Percentiles rank a stretch among this genome's conserved stretches.
Evolutionary conservation across 148 eudicot genomes (phyloP).

Genomic region (Rhododendron williamsianum): DNA sequence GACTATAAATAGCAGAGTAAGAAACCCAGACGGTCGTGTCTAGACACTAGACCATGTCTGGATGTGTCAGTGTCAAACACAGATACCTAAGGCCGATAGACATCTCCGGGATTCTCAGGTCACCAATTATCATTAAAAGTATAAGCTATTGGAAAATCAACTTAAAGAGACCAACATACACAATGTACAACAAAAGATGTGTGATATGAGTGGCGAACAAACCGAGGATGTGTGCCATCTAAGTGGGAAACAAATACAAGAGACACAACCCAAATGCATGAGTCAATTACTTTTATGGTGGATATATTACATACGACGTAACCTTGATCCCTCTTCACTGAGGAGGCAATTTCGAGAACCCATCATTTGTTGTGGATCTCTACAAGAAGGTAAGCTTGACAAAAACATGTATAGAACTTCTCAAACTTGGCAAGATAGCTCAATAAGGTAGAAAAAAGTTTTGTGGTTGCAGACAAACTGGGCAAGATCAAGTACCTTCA

Average conservation of each 20-base stretch:
- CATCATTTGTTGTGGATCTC: not conserved
- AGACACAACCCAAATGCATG: not conserved
- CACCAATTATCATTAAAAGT: not conserved
- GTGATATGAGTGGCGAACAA: not conserved
- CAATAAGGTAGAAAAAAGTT: not conserved
- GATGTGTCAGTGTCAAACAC: not conserved
- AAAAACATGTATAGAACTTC: not conserved
- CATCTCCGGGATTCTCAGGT: not conserved
- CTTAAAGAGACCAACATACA: not conserved
- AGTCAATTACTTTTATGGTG: not conserved
- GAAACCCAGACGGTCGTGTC: not conserved
- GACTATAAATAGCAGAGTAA: not conserved
- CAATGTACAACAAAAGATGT: not conserved
- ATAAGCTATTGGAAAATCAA: not conserved
- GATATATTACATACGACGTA: not conserved
- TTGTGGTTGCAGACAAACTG: not conserved
- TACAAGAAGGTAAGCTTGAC: not conserved
- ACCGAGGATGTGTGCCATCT: not conserved
- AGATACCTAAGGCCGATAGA: not conserved
- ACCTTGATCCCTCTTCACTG: not conserved
- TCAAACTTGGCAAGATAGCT: not conserved
- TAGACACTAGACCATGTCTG: not conserved
- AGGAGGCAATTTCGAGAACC: not conserved
- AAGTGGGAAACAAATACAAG: not conserved
- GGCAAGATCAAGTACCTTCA: constrained; percentile 41